Percentiles rank a stretch among this genome's conserved stretches.
Evolutionary conservation across 495 filamentous ascomycete genomes (phyloP).

Genomic region (Penicillium coffeae): DNA sequence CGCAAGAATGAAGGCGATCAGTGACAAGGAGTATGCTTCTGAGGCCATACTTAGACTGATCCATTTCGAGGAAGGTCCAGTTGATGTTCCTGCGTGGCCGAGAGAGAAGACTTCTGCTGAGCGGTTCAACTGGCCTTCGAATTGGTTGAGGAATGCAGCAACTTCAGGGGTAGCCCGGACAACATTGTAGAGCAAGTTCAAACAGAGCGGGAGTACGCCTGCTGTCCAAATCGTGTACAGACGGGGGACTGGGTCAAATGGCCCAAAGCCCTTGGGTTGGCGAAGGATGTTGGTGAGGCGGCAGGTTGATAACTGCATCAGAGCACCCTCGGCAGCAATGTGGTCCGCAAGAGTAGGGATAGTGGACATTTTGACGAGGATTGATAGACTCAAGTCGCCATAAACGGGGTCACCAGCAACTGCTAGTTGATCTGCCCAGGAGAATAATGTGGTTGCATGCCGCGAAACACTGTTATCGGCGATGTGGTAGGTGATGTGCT

Average conservation of each 20-base stretch:
- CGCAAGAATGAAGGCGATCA: slow-evolving; percentile 64
- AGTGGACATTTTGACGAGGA: slow-evolving; percentile 81
- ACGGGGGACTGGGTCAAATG: slow-evolving; percentile 56
- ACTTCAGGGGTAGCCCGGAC: slow-evolving; percentile 78
- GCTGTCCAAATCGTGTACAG: slow-evolving; percentile 82
- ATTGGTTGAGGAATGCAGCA: slow-evolving; percentile 79
- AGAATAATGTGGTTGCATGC: slow-evolving; percentile 81
- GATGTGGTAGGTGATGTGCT: slow-evolving; percentile 66
- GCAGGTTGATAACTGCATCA: slow-evolving; percentile 73
- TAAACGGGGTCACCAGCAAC: slow-evolving; percentile 85
- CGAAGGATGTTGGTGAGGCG: slow-evolving; percentile 68
- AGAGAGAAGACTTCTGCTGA: slow-evolving; percentile 59
- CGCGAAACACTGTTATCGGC: slow-evolving; percentile 62
- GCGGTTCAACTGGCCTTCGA: slow-evolving; percentile 65
- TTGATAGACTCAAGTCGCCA: slow-evolving; percentile 80
- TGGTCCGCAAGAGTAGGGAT: slow-evolving; percentile 82
- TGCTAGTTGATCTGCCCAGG: slow-evolving; percentile 79
- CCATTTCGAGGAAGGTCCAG: slow-evolving; percentile 36
- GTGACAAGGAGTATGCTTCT: slow-evolving; percentile 72
- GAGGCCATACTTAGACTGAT: slow-evolving; percentile 67
- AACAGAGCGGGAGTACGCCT: slow-evolving; percentile 80
- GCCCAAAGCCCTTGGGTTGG: slow-evolving; percentile 62
- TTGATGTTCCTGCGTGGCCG: slow-evolving; percentile 31
- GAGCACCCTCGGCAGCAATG: slow-evolving; percentile 77
- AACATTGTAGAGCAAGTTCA: slow-evolving; percentile 82